Conservation (phyloP, 176 grass and related monocot genomes). For the Triticum dicoccoides region DNA sequence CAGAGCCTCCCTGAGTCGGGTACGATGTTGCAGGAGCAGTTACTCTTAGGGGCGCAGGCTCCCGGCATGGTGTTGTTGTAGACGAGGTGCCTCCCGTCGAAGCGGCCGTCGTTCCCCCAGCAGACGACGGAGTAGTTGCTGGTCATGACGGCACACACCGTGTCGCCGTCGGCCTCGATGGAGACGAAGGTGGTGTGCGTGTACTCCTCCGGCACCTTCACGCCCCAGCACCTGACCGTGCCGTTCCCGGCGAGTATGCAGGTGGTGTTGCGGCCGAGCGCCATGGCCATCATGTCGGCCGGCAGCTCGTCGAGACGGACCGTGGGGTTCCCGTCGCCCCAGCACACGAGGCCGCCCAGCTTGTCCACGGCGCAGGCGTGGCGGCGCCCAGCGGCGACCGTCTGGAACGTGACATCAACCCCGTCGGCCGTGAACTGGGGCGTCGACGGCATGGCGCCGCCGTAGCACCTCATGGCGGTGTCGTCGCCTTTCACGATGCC, state of each 20-base stretch:
- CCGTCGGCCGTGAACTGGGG: not conserved
- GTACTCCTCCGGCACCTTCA: slow-evolving; percentile 31
- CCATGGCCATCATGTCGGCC: slow-evolving; percentile 30
- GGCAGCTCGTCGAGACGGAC: slow-evolving; percentile 14
- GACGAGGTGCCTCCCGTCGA: slow-evolving; percentile 20
- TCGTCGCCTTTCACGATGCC: slow-evolving; percentile 25
- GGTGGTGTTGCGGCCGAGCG: slow-evolving; percentile 63
- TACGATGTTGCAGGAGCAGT: slow-evolving; percentile 40
- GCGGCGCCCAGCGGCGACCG: slow-evolving; percentile 44
- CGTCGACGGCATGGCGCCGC: not conserved
- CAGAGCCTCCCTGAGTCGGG: slow-evolving; percentile 38
- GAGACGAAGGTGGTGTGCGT: slow-evolving; percentile 31
- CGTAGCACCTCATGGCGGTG: slow-evolving; percentile 28
- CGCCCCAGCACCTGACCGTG: slow-evolving; percentile 59
- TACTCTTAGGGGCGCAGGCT: slow-evolving; percentile 18
- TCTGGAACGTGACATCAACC: not conserved
- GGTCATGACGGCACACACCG: slow-evolving; percentile 59
- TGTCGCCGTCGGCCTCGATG: slow-evolving; percentile 64
- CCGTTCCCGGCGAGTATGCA: slow-evolving; percentile 56
- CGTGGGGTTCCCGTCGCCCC: slow-evolving; percentile 52
- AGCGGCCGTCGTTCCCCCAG: slow-evolving; percentile 61
- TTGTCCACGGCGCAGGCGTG: slow-evolving; percentile 67
- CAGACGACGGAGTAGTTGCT: slow-evolving; percentile 61
- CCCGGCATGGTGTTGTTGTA: slow-evolving; percentile 62
- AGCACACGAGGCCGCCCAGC: slow-evolving; percentile 45